Evolutionary conservation across 371 early-diverging fungal species (phyloP).

Genomic region (Lichtheimia ramosa): DNA sequence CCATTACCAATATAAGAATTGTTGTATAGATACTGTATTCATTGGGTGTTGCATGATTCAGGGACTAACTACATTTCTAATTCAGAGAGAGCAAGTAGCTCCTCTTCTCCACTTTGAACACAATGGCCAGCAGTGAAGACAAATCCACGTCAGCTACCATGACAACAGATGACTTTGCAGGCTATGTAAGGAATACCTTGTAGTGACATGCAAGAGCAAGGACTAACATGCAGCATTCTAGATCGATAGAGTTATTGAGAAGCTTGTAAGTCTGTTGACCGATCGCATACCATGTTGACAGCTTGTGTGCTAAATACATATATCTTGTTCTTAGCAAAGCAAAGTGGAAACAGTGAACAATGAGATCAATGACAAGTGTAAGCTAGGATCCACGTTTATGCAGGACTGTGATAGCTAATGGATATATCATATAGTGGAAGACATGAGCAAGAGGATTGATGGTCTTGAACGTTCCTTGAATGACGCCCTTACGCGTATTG

Average conservation of each 20-base stretch:
- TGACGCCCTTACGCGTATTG: background rate
- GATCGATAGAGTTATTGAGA: background rate
- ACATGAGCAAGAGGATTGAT: background rate
- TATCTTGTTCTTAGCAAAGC: background rate
- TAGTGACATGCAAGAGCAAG: no score
- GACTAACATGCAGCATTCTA: background rate
- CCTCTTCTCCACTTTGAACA: no score
- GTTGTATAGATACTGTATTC: no score
- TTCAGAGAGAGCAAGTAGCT: no score
- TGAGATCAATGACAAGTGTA: conserved; percentile 1
- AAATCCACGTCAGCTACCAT: no score
- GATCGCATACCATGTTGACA: background rate
- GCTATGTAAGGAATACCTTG: no score
- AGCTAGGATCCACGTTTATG: background rate
- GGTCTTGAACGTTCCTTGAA: background rate
- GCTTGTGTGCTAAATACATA: background rate
- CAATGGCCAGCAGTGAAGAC: no score
- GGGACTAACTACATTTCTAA: no score
- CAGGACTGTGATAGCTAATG: background rate
- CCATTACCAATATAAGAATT: no score
- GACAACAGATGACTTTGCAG: no score
- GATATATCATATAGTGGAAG: background rate
- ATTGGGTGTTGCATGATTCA: no score
- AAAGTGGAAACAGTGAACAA: background rate
- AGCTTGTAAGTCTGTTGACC: background rate